These are phyloP conservation scores for Aureobasidium vineae DNA, from an alignment of 2,329 filamentous ascomycete genomes.

Conservation along the genomic window DNA sequence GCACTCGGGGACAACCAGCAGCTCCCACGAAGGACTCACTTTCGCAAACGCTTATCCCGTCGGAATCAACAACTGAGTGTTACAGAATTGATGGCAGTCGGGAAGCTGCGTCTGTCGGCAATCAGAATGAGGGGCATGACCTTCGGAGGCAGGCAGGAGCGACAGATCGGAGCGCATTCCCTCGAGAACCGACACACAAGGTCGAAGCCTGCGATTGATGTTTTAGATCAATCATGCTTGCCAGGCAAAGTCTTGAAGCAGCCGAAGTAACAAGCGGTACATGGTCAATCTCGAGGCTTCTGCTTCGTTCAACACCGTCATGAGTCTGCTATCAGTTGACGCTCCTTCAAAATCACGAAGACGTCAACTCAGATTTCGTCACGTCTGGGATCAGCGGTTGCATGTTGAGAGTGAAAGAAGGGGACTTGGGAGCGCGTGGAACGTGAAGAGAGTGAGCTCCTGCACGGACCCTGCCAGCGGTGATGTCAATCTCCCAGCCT, in stretches of 20 bases:
- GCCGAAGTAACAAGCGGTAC: background rate
- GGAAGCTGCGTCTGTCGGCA: slow-evolving; percentile 11
- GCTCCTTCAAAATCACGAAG: background rate
- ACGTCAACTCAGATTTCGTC: background rate
- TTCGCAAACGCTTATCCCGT: slow-evolving; percentile 14
- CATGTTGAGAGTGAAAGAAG: background rate
- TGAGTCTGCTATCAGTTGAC: background rate
- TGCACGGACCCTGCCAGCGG: background rate
- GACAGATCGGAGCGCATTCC: background rate
- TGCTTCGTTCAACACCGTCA: background rate
- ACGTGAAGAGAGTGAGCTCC: background rate
- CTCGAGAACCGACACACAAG: background rate
- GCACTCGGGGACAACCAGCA: background rate
- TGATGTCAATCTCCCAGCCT: slow-evolving; percentile 12
- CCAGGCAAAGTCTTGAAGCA: background rate
- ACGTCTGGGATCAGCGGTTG: background rate
- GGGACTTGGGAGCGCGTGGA: background rate
- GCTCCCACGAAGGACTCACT: background rate
- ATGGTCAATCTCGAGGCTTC: background rate
- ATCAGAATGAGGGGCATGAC: slow-evolving; percentile 2
- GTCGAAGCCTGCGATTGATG: background rate
- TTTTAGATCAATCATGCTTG: background rate
- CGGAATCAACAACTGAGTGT: background rate
- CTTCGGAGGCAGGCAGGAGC: background rate
- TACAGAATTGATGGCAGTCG: slow-evolving; percentile 12